Percentiles rank a stretch among this genome's conserved stretches.
Conservation (phyloP, 352 stramenopile species). For the Pythium coloratum region DNA sequence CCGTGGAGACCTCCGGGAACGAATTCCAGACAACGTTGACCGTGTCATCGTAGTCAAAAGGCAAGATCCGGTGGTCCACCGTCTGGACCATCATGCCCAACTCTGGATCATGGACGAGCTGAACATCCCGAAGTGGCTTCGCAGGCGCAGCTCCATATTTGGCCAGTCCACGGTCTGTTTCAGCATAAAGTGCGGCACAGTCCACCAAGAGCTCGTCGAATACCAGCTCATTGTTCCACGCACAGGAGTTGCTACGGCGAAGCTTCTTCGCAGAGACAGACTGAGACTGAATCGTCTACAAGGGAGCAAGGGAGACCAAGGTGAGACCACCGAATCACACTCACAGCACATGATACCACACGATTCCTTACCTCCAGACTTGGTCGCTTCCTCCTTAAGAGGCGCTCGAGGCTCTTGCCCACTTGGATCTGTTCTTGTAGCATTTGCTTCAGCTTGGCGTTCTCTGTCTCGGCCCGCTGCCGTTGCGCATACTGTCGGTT, state of each 20-base stretch:
- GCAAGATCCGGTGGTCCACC: constrained; percentile 8
- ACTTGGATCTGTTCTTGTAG: constrained; percentile 24
- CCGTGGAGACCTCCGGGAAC: background rate
- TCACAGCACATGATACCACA: background rate
- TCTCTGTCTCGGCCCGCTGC: constrained; percentile 14
- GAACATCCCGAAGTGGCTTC: background rate
- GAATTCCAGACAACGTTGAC: constrained; percentile 5
- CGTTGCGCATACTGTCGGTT: constrained; percentile 17
- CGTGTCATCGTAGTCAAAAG: constrained; percentile 14
- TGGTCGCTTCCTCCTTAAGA: constrained; percentile 14
- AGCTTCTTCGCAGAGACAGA: background rate
- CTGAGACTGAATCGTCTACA: background rate
- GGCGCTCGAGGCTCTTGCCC: constrained; percentile 17
- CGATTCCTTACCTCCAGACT: constrained; percentile 9
- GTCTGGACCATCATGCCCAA: constrained; percentile 13
- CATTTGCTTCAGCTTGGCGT: constrained; percentile 13
- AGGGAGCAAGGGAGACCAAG: background rate
- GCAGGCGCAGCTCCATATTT: background rate
- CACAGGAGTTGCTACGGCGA: background rate
- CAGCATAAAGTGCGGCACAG: background rate
- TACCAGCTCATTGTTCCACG: background rate
- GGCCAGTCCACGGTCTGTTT: background rate
- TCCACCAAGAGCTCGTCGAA: background rate
- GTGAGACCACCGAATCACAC: background rate
- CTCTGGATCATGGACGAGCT: constrained; percentile 3